Percentiles rank a stretch among this genome's conserved stretches.
Evolutionary conservation across 83 land plant species (phyloP).

Genomic region (Picea abies): DNA sequence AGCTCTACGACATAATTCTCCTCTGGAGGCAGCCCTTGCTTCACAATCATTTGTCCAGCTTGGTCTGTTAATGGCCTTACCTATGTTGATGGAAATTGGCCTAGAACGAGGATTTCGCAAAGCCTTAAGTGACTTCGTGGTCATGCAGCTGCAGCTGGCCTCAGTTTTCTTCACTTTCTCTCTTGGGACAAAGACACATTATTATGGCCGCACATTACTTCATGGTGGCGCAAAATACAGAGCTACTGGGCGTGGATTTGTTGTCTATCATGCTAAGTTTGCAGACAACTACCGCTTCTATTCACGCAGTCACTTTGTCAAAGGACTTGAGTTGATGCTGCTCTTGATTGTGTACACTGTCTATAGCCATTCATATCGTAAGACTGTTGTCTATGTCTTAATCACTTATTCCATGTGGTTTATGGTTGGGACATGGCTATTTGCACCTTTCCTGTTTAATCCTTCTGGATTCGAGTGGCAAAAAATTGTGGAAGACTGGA

Average conservation of each 20-base stretch:
- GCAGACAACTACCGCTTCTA: slow-evolving; percentile 79
- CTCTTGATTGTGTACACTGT: slow-evolving; percentile 68
- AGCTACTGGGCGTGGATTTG: slow-evolving; percentile 88
- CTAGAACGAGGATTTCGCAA: slow-evolving; percentile 77
- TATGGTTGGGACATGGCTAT: slow-evolving; percentile 81
- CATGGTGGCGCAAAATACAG: slow-evolving; percentile 89
- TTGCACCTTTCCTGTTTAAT: too few relatives aligned
- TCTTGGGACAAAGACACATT: slow-evolving; percentile 86
- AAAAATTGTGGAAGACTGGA: too few relatives aligned
- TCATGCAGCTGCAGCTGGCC: too few relatives aligned
- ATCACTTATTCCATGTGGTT: slow-evolving; percentile 89
- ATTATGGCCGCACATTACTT: slow-evolving; percentile 77
- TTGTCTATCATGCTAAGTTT: slow-evolving; percentile 76
- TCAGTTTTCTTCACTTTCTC: slow-evolving; percentile 89
- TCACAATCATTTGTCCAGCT: slow-evolving; percentile 81
- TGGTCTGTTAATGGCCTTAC: slow-evolving; percentile 76
- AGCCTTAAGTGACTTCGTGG: too few relatives aligned
- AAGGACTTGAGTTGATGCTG: slow-evolving; percentile 67
- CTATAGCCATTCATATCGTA: slow-evolving; percentile 55
- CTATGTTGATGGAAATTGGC: slow-evolving; percentile 89
- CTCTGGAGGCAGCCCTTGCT: slow-evolving; percentile 73
- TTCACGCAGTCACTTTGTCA: slow-evolving; percentile 84
- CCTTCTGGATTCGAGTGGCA: too few relatives aligned
- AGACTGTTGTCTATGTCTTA: slow-evolving; percentile 60
- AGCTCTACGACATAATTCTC: slow-evolving; percentile 32